Conservation (phyloP, 805 yeast species). For the Wickerhamia fluorescens region DNA sequence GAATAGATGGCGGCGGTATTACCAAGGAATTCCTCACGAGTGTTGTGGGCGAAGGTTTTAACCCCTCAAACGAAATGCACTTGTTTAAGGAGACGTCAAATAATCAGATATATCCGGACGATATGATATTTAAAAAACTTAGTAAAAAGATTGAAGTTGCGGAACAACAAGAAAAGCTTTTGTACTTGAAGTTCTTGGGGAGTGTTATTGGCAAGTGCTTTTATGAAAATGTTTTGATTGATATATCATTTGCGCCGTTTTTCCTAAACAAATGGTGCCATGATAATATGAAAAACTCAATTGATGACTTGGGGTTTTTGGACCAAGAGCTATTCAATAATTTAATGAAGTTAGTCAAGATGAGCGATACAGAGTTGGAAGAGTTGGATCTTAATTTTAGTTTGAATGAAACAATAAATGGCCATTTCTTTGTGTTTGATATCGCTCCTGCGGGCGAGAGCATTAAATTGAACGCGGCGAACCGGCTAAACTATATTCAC, state of each 20-base stretch:
- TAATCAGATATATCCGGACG: conserved; percentile 71
- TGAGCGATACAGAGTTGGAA: conserved; percentile 51
- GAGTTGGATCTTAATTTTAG: conserved; percentile 63
- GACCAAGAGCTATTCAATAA: conserved; percentile 63
- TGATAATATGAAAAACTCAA: conserved; percentile 46
- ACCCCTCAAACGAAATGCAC: conserved; percentile 18
- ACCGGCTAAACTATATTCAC: conserved; percentile 68
- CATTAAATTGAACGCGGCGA: conserved; percentile 49
- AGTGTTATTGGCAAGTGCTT: conserved; percentile 82
- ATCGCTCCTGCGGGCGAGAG: conserved; percentile 49
- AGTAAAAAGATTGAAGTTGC: conserved; percentile 24
- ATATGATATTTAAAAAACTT: conserved; percentile 38
- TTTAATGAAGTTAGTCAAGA: conserved; percentile 52
- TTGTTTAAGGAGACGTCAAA: conserved; percentile 38
- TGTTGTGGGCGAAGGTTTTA: conserved; percentile 63
- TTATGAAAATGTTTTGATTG: conserved; percentile 74
- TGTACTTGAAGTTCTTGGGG: conserved; percentile 60
- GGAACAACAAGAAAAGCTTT: conserved; percentile 16
- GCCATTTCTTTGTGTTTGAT: conserved; percentile 39
- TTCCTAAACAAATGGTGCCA: conserved; percentile 64
- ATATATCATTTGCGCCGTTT: conserved; percentile 79
- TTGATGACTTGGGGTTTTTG: conserved; percentile 70
- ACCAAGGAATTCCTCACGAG: conserved; percentile 85
- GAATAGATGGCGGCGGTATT: conserved; percentile 95
- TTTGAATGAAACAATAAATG: conserved; percentile 42